Conservation (phyloP, 2,329 filamentous ascomycete genomes). For the Ascochyta fabae region DNA sequence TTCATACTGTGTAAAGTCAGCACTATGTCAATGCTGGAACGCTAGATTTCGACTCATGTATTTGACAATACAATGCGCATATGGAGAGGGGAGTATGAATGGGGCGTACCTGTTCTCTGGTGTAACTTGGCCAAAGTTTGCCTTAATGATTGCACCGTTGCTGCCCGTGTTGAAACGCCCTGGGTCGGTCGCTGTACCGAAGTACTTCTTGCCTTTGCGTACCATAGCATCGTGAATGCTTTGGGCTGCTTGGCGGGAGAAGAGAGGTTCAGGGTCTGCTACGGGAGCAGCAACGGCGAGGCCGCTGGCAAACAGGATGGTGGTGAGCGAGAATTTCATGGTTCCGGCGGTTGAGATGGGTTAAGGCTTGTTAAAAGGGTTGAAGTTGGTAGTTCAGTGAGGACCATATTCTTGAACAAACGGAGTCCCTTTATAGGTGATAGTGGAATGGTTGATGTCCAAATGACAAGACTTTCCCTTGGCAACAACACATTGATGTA, state of each 20-base stretch:
- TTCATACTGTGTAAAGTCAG: slow-evolving; percentile 61
- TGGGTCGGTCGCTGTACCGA: slow-evolving; percentile 65
- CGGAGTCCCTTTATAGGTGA: neutral
- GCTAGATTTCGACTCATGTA: too few species aligned
- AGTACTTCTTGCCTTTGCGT: slow-evolving; percentile 71
- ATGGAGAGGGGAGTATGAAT: too few species aligned
- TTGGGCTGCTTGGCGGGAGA: slow-evolving; percentile 42
- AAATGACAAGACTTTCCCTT: neutral
- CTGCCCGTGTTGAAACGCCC: slow-evolving; percentile 58
- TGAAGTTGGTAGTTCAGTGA: neutral
- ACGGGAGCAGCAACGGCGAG: slow-evolving; percentile 35
- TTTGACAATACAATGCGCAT: too few species aligned
- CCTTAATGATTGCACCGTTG: slow-evolving; percentile 64
- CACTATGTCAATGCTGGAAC: too few species aligned
- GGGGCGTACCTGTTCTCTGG: slow-evolving; percentile 63
- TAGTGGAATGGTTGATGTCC: neutral
- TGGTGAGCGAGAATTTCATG: slow-evolving; percentile 44
- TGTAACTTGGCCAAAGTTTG: slow-evolving; percentile 70
- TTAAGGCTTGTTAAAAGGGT: neutral
- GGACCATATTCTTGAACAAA: neutral
- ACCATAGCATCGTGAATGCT: slow-evolving; percentile 66
- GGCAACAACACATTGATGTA: neutral
- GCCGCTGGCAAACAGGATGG: slow-evolving; percentile 39
- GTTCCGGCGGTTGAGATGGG: slow-evolving; percentile 3
- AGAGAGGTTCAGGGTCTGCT: slow-evolving; percentile 39